A percentile compares a stretch with the other conserved stretches of the same genome.
Conservation (phyloP, 2,329 filamentous ascomycete species). For the Corinectria fuckeliana region DNA sequence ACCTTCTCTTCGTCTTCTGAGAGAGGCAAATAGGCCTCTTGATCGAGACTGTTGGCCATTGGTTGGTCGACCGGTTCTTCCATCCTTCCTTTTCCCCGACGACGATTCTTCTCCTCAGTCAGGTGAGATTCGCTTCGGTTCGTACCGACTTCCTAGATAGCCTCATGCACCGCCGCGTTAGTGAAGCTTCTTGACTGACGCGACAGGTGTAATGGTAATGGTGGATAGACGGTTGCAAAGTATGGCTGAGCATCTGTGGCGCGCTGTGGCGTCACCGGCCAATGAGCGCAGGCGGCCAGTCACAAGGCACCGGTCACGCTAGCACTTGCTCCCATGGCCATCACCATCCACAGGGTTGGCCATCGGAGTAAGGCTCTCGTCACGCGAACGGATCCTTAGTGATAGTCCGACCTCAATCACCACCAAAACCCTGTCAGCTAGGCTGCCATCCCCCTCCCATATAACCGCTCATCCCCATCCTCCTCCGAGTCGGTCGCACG, state of each 20-base stretch:
- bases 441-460: slow-evolving; percentile 20
- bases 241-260: slow-evolving; percentile 30
- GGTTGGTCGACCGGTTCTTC: slow-evolving; percentile 36
- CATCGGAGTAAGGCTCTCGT: slow-evolving; percentile 28
- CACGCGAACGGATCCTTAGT: slow-evolving; percentile 34
- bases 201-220: background rate
- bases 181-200: background rate
- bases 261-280: slow-evolving; percentile 23
- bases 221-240: background rate
- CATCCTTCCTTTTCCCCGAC: slow-evolving; percentile 28
- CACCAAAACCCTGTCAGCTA: slow-evolving; percentile 21
- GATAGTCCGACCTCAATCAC: slow-evolving; percentile 15
- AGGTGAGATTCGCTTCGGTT: background rate
- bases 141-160: background rate
- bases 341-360: slow-evolving; percentile 21
- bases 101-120: background rate
- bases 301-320: slow-evolving; percentile 45
- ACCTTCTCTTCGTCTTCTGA: slow-evolving; percentile 71
- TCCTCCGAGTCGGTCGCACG: slow-evolving; percentile 30
- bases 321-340: slow-evolving; percentile 34
- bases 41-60: slow-evolving; percentile 39
- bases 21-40: slow-evolving; percentile 57
- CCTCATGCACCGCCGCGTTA: slow-evolving; percentile 3
- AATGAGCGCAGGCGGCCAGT: slow-evolving; percentile 31
- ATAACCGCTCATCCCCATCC: slow-evolving; percentile 18